A percentile compares a stretch with the other conserved stretches of the same genome.
Conservation (phyloP, 129 eudicot species). For the Ambrosia trifida region DNA sequence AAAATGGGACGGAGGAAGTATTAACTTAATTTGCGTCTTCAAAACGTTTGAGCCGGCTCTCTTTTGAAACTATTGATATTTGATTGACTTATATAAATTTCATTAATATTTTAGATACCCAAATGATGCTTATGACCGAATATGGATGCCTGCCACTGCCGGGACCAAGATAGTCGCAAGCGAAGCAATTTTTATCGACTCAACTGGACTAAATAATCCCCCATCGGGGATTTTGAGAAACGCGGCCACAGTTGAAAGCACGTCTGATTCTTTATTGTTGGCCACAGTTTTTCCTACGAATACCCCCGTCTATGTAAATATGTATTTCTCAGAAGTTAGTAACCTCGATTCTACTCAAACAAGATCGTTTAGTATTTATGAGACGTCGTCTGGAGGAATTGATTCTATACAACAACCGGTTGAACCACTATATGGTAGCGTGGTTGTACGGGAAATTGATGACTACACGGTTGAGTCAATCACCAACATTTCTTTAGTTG, state of each 20-base stretch:
- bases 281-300: not conserved
- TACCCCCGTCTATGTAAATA: slow-evolving; percentile 9
- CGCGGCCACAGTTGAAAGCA: slow-evolving; percentile 24
- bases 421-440: slow-evolving; percentile 24
- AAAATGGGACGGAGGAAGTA: too few relatives aligned
- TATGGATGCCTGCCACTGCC: slow-evolving; percentile 20
- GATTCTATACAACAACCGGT: slow-evolving; percentile 2
- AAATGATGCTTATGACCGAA: slow-evolving; percentile 36
- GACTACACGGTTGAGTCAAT: slow-evolving; percentile 11
- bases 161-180: not conserved
- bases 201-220: slow-evolving; percentile 22
- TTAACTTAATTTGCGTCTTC: too few relatives aligned
- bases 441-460: not conserved
- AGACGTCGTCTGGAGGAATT: not conserved
- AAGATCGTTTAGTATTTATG: slow-evolving; percentile 32
- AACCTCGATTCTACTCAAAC: slow-evolving; percentile 24
- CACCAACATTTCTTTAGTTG: slow-evolving; percentile 27
- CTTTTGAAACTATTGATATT: too few relatives aligned
- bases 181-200: slow-evolving; percentile 10
- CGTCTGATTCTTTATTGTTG: slow-evolving; percentile 14
- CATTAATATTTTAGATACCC: slow-evolving; percentile 20
- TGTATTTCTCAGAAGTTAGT: slow-evolving; percentile 39
- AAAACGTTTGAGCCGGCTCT: too few relatives aligned
- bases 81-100: too few relatives aligned
- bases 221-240: slow-evolving; percentile 22